Conservation (phyloP, 306 rosid species). For the Cyclanthera cordifolia region DNA sequence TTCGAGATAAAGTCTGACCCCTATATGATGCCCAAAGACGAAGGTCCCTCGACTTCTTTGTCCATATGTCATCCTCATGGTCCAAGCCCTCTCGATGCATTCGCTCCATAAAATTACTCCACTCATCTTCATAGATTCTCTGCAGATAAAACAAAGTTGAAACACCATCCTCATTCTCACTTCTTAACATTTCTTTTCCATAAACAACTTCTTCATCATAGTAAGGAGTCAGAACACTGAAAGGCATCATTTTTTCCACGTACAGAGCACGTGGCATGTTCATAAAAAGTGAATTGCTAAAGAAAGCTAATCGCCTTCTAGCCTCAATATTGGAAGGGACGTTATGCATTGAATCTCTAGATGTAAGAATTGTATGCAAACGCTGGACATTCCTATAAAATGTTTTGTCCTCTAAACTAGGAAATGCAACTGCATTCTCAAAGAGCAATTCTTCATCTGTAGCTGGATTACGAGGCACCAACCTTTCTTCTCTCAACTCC, state of each 20-base stretch:
- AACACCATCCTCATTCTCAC: slow-evolving; percentile 82
- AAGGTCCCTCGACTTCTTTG: slow-evolving; percentile 41
- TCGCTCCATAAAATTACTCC: slow-evolving; percentile 80
- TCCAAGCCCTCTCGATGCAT: slow-evolving; percentile 64
- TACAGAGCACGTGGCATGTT: slow-evolving; percentile 88
- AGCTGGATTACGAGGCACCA: slow-evolving; percentile 32
- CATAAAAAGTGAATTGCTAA: slow-evolving; percentile 88
- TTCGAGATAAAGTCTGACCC: slow-evolving; percentile 90
- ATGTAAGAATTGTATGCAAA: slow-evolving; percentile 64
- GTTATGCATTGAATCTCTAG: slow-evolving; percentile 71
- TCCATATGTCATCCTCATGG: slow-evolving; percentile 56
- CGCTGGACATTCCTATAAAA: slow-evolving; percentile 60
- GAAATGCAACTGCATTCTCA: slow-evolving; percentile 55
- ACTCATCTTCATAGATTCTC: slow-evolving; percentile 82
- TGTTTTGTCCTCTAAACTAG: slow-evolving; percentile 38
- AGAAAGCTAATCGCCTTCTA: slow-evolving; percentile 73
- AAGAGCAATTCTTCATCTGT: slow-evolving; percentile 52
- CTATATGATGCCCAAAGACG: slow-evolving; percentile 87
- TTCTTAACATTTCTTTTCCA: slow-evolving; percentile 47
- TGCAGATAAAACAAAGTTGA: slow-evolving; percentile 81
- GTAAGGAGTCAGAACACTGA: slow-evolving; percentile 82
- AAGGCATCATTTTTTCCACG: slow-evolving; percentile 84
- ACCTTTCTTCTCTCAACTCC: slow-evolving; percentile 48
- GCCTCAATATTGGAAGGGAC: slow-evolving; percentile 80
- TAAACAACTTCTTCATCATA: slow-evolving; percentile 77